Base-by-base conservation (phyloP, 768 basidiomycete genomes). In the Sutorius australiensis region DNA sequence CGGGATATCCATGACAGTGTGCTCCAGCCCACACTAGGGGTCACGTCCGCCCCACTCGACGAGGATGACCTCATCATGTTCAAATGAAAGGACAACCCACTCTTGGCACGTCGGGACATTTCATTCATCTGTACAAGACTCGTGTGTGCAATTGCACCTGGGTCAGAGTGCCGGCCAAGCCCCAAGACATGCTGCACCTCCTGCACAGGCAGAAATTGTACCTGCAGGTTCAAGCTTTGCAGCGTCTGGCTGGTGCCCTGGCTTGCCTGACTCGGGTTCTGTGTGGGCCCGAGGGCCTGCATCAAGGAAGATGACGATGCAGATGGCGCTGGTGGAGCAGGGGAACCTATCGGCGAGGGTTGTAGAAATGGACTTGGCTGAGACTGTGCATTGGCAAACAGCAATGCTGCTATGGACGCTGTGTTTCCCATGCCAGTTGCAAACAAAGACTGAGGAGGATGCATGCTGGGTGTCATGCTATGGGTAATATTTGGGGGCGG, bases 81-180 rank as follows among this genome's bases (percentile, higher is more conserved):
- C 19, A 72, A 63, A 17, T 64, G 67, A 57, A 66, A 65, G 50
- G 65, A 54, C 42, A 55, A 0, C 0, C 58, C 63, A 50, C 71
- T 77, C 60, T 77, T 76, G 5, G 81, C 85, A 27, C 84, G 77
- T 48, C 85, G 73, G 40, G 86, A 86, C 57, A 87, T 79, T 63
- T 89, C 88, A 68, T 83, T 89, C 83, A 91, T 86, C 66, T 88
- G 87, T 59, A 81, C 75, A 53, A 90, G 78, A 47, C 83, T 80
- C 14, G 84, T 84, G 21, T 82, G 79, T 3, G 85, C 87, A 41
- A 88, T 54, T 34, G 62, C 78, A 33, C 81, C 76, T n/a, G 73
- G 69, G 60, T 80, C 81, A 12, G 75, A 73, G 56, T 80, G 80
- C 45, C 51, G 61, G 17, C 24, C 24, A 24, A 24, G 24, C 24